Conservation (phyloP, 352 stramenopile species). For the Phytophthora quininea region DNA sequence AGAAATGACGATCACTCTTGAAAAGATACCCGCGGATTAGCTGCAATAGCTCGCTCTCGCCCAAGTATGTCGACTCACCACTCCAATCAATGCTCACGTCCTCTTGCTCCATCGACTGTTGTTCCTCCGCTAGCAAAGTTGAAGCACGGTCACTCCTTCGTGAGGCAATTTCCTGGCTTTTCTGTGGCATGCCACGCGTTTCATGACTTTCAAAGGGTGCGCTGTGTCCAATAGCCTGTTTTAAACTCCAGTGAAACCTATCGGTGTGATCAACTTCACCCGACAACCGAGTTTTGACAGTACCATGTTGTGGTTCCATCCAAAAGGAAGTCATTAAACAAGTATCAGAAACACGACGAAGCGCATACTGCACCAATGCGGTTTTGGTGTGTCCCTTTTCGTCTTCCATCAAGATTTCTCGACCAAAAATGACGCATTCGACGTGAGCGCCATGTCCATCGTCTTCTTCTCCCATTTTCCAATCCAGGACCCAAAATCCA, state of each 20-base stretch:
- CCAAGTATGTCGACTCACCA: slow-evolving; percentile 54
- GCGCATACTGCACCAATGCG: slow-evolving; percentile 79
- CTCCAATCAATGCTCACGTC: slow-evolving; percentile 42
- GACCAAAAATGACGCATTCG: slow-evolving; percentile 80
- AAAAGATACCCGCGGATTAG: slow-evolving; percentile 80
- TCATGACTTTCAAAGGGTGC: slow-evolving; percentile 58
- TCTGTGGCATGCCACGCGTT: slow-evolving; percentile 12
- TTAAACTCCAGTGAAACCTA: slow-evolving; percentile 69
- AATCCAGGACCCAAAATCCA: slow-evolving; percentile 87
- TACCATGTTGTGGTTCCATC: slow-evolving; percentile 88
- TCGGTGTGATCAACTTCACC: slow-evolving; percentile 51
- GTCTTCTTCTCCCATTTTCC: slow-evolving; percentile 70
- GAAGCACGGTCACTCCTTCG: slow-evolving; percentile 13
- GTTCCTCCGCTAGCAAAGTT: slow-evolving; percentile 39
- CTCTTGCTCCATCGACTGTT: slow-evolving; percentile 55
- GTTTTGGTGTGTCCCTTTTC: slow-evolving; percentile 77
- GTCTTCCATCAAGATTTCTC: slow-evolving; percentile 86
- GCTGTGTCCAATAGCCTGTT: slow-evolving; percentile 75
- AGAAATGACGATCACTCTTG: slow-evolving; percentile 76
- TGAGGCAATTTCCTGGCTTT: slow-evolving; percentile 2
- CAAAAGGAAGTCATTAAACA: slow-evolving; percentile 88
- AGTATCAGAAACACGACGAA: slow-evolving; percentile 74
- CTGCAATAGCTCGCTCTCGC: slow-evolving; percentile 74
- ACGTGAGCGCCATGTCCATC: slow-evolving; percentile 54
- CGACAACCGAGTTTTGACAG: slow-evolving; percentile 64